phyloP scores from a whole-genome alignment of 192 early-diverging fungal species.

The Paraglomus brasilianum region DNA sequence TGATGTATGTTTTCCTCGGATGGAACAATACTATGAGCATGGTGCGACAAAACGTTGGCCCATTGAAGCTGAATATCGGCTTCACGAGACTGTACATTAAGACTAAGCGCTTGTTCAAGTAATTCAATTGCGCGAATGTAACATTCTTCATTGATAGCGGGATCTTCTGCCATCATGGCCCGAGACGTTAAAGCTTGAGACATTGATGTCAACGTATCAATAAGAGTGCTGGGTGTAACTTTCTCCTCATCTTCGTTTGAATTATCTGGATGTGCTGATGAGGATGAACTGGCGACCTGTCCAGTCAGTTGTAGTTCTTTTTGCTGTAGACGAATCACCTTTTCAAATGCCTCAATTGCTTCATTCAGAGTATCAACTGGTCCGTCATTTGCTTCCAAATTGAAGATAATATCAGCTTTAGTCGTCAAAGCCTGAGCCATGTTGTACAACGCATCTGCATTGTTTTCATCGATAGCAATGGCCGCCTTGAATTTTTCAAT shows the following conservation, averaged over 20 bases:
- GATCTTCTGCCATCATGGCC: conserved; percentile 48
- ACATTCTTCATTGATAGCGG: conserved; percentile 37
- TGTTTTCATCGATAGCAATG: conserved; percentile 44
- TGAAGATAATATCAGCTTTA: conserved; percentile 53
- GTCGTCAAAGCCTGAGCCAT: conserved; percentile 64
- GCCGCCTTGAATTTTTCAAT: conserved; percentile 53
- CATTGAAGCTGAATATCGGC: conserved; percentile 38
- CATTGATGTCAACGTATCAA: conserved; percentile 52
- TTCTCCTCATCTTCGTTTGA: conserved; percentile 4
- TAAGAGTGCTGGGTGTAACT: conserved; percentile 43
- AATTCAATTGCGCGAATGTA: conserved; percentile 46
- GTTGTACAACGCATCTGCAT: conserved; percentile 68
- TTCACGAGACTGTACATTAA: conserved; percentile 34
- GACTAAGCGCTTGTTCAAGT: conserved; percentile 39
- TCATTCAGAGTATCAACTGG: conserved; percentile 45
- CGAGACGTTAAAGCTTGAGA: conserved; percentile 49
- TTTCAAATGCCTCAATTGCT: conserved; percentile 50
- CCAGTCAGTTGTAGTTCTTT: conserved; percentile 40
- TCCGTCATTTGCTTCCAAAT: conserved; percentile 46
- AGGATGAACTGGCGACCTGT: neutral
- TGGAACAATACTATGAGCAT: conserved; percentile 48
- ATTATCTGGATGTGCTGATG: neutral
- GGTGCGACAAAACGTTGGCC: conserved; percentile 43
- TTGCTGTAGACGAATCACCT: conserved; percentile 49
- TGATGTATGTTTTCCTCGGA: conserved; percentile 40